Conservation (phyloP, 139 green algal genomes). For the Chlorella sp. region DNA sequence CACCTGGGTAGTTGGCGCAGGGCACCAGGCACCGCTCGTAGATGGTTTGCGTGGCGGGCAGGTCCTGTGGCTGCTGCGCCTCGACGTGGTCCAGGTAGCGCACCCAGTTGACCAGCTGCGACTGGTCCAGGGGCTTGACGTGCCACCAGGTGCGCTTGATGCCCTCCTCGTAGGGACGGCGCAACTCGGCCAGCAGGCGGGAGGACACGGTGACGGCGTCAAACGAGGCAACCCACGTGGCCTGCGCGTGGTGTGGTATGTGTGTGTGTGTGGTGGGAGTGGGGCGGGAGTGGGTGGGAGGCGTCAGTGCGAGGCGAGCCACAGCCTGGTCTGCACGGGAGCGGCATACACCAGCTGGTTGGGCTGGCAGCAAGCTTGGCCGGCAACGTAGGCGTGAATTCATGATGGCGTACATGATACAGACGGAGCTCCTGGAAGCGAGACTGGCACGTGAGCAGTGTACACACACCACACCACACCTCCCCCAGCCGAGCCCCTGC, state of each 20-base stretch:
- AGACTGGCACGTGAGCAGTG: too few species aligned
- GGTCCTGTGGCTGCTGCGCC: constrained; percentile 28
- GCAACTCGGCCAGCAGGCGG: background rate
- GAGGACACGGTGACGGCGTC: background rate
- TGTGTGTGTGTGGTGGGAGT: background rate
- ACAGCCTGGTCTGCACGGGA: background rate
- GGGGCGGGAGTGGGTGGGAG: background rate
- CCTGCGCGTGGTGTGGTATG: background rate
- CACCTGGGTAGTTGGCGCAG: constrained; percentile 75
- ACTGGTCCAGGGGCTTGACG: constrained; percentile 50
- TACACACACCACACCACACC: too few species aligned
- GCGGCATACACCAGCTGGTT: too few species aligned
- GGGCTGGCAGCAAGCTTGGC: too few species aligned
- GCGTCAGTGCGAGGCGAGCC: too few species aligned
- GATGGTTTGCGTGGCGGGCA: constrained; percentile 36
- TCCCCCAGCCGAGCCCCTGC: too few species aligned
- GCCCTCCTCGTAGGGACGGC: constrained; percentile 54
- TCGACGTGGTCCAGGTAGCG: constrained; percentile 70
- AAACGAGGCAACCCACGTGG: background rate
- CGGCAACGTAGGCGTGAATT: too few species aligned
- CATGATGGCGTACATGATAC: too few species aligned
- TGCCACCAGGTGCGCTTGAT: constrained; percentile 83
- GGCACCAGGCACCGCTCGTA: constrained; percentile 83
- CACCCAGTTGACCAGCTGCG: constrained; percentile 72
- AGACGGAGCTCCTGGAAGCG: too few species aligned